A percentile compares a stretch with the other conserved stretches of the same genome.
phyloP scores from a whole-genome alignment of 202 grass and related monocot species.

The Schoenoplectus tabernaemontani region DNA sequence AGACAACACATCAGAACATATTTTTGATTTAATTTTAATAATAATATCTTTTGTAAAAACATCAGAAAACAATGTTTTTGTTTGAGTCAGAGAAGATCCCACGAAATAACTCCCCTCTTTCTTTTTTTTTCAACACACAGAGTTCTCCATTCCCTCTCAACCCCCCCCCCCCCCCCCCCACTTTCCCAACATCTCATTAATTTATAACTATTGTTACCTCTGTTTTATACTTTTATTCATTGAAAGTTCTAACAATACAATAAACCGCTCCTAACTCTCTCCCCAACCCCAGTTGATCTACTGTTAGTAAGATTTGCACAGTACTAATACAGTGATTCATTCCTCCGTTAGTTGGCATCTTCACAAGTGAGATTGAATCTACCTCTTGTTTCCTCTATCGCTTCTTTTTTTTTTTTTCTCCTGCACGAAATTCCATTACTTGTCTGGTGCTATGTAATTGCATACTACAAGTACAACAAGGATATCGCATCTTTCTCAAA shows the following conservation, averaged over 20 bases:
- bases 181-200: constrained; percentile 5
- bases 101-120: background rate
- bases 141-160: background rate
- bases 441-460: background rate
- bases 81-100: background rate
- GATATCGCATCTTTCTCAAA: background rate
- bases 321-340: too few species aligned
- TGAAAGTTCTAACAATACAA: too few species aligned
- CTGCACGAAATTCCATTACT: too few species aligned
- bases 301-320: background rate
- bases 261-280: background rate
- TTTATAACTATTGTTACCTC: background rate
- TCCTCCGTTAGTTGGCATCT: background rate
- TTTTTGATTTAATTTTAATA: background rate
- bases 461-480: background rate
- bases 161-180: background rate
- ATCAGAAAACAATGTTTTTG: background rate
- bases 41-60: background rate
- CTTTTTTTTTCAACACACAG: background rate
- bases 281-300: background rate
- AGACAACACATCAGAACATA: background rate
- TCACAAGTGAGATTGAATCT: constrained; percentile 1
- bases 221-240: too few species aligned
- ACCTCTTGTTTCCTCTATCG: background rate
- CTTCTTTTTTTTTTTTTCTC: background rate